Evolutionary conservation across 768 basidiomycete genomes (phyloP).

Genomic region (Calvatia gigantea): DNA sequence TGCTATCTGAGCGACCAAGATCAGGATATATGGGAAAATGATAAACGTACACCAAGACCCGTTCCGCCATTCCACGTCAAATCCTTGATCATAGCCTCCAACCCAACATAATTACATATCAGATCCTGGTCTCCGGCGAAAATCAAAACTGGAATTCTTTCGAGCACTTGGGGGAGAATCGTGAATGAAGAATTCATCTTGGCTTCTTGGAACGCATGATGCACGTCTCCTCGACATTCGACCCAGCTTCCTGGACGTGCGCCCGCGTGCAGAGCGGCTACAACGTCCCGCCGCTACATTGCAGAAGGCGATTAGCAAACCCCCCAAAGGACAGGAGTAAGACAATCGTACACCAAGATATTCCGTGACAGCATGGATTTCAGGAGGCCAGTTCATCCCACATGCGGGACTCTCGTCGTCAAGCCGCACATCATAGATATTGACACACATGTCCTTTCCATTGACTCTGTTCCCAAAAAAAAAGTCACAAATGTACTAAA

Average conservation of each 20-base stretch:
- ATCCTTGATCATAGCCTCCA: slow-evolving; percentile 79
- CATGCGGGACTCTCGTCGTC: slow-evolving; percentile 84
- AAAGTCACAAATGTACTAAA: neutral
- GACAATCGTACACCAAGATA: slow-evolving; percentile 77
- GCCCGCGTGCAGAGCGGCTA: slow-evolving; percentile 76
- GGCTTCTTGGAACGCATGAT: slow-evolving; percentile 51
- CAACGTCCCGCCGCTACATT: slow-evolving; percentile 68
- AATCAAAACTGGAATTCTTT: slow-evolving; percentile 79
- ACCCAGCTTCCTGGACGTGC: slow-evolving; percentile 78
- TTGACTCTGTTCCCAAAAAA: slow-evolving; percentile 46
- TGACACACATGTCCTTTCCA: slow-evolving; percentile 75
- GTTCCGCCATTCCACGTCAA: slow-evolving; percentile 84
- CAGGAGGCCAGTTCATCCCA: slow-evolving; percentile 98
- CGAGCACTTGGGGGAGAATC: slow-evolving; percentile 74
- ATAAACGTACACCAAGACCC: slow-evolving; percentile 72
- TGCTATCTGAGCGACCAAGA: neutral
- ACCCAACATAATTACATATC: slow-evolving; percentile 94
- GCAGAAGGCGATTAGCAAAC: slow-evolving; percentile 8
- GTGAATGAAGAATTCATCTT: slow-evolving; percentile 67
- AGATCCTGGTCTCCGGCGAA: slow-evolving; percentile 96
- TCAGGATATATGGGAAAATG: neutral
- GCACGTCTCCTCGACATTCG: slow-evolving; percentile 76
- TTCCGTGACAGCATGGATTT: slow-evolving; percentile 66
- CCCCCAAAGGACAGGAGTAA: neutral
- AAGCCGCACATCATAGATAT: slow-evolving; percentile 93